Base-by-base conservation (phyloP, 306 rosid species). In the Cucurbita argyrosperma region DNA sequence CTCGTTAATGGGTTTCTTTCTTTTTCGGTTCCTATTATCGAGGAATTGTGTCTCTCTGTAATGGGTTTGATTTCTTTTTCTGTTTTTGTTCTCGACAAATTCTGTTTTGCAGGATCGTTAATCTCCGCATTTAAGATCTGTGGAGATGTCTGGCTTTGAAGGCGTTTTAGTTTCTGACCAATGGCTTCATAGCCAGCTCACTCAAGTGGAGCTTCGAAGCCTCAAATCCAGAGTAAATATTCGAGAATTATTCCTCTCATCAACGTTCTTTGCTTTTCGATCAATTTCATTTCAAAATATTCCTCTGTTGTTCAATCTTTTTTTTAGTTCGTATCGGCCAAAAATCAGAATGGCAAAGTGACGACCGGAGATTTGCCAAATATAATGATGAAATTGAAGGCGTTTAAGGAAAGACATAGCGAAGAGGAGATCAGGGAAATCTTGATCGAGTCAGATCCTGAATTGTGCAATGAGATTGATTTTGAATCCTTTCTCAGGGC, bases 141-240 rank as follows among this genome's bases (percentile, higher is more conserved):
- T 40, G 78, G 84, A 82, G 85, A 94, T 91, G 97, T 86, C 96
- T 4, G 87, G 88, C 69, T 94, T 88, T 76, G 81, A 66, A 65
- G 99, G 99, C 45, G 97, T 94, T 77, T 40, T 85, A 75, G 88
- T 94, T 77, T 89, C 90, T 7, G 99, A 94, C 79, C 97, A 90
- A 51, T 88, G 81, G 95, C 99, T 94, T 81, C 97, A 94, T 16
- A 83, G 96, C 76, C 95, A 94, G 81, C 91, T 94, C 83, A 89
- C 96, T 8, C 99, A 94, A 79, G 97, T 94, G 19, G 95, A 94
- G 88, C 97, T 94, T 77, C 96, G 95, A 61, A 82, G 87, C 82
- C 87, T 94, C 64, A 83, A 89, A 77, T 86, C 95, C 7, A 91
- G 87, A 82, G 97, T 94, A 86, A 60, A 93, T 55, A 56, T 69